These are phyloP conservation scores for Agapanthus africanus DNA, from an alignment of 106 monocot species.

Conservation along the genomic window DNA sequence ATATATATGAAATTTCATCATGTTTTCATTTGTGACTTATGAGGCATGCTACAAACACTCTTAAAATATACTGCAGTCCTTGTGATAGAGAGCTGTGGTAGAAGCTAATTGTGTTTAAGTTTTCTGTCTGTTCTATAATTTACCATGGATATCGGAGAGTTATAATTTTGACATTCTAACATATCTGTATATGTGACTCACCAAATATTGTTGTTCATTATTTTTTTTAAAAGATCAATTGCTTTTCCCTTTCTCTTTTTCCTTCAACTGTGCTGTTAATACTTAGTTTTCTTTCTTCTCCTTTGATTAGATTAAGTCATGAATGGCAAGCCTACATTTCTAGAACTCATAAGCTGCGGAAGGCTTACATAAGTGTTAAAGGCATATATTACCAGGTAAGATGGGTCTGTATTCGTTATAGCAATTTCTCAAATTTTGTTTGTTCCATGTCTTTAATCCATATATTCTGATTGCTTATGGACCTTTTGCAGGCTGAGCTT, in stretches of 20 bases:
- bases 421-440: background rate
- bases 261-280: no score
- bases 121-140: no score
- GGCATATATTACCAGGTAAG: conserved; percentile 97
- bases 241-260: no score
- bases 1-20: no score
- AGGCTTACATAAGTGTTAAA: conserved; percentile 93
- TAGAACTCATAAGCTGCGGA: conserved; percentile 71
- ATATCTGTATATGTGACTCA: background rate
- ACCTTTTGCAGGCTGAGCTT: conserved; percentile 69
- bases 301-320: conserved; percentile 67
- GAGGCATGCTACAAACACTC: no score
- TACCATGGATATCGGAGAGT: no score
- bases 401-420: background rate
- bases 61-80: no score
- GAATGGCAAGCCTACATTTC: conserved; percentile 98
- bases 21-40: no score
- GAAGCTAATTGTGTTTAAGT: no score
- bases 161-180: background rate
- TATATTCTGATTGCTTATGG: background rate
- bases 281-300: no score
- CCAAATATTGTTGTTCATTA: background rate
- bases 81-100: no score
- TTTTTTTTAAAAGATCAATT: no score
- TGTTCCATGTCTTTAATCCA: conserved; percentile 1